phyloP scores from a whole-genome alignment of 805 yeast genomes.

The Myxozyma lipomycoides region DNA sequence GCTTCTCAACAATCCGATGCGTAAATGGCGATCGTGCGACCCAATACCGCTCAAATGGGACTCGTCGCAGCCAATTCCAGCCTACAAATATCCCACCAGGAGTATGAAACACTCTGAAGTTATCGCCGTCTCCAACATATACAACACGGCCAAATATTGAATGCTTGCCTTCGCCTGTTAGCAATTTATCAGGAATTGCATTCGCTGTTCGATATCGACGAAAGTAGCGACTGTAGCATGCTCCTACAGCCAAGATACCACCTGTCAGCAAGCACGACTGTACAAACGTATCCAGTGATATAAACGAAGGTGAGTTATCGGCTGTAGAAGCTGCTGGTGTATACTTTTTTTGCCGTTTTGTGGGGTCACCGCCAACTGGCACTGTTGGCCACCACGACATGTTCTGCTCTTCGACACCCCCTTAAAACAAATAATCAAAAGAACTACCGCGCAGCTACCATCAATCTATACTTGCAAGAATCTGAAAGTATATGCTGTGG shows the following conservation, averaged over 20 bases:
- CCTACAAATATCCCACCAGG: conserved; percentile 89
- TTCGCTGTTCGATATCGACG: conserved; percentile 25
- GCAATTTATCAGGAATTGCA: conserved; percentile 14
- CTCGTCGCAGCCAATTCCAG: conserved; percentile 83
- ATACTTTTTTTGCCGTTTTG: not conserved
- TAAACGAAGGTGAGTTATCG: not conserved
- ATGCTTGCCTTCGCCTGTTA: not conserved
- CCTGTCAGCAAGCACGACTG: conserved; percentile 5
- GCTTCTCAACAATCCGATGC: not conserved
- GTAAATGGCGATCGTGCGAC: not conserved
- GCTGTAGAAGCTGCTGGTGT: not conserved
- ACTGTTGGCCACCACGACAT: no score
- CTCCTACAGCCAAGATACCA: not conserved
- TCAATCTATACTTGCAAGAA: no score
- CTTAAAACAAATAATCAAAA: not conserved
- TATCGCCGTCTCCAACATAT: conserved; percentile 48
- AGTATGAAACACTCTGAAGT: conserved; percentile 84
- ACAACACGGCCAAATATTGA: conserved; percentile 29
- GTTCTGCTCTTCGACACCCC: not conserved
- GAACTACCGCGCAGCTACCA: no score
- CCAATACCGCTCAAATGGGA: conserved; percentile 45
- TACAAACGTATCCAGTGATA: not conserved
- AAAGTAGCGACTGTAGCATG: conserved; percentile 13
- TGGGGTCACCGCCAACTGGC: no score
- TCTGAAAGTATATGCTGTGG: no score